Evolutionary conservation across 768 basidiomycete genomes (phyloP).

Genomic region (Amanita inopinata): DNA sequence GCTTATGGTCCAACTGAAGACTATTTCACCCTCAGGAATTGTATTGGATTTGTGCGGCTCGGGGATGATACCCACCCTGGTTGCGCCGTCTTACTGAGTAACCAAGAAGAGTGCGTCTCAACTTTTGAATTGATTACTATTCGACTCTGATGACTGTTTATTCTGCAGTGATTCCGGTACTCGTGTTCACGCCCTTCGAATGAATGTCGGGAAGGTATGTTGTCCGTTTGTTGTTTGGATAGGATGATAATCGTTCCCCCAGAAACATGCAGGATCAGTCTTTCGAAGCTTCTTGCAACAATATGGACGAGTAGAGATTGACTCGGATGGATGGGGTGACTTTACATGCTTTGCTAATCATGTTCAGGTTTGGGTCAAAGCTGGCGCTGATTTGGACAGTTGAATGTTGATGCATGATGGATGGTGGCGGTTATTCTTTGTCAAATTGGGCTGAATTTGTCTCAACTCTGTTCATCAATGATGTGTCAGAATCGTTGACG

Average conservation of each 20-base stretch:
- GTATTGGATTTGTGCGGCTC: slow-evolving; percentile 67
- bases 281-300: slow-evolving; percentile 43
- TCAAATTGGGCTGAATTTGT: no score
- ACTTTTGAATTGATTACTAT: neutral
- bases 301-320: slow-evolving; percentile 33
- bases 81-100: slow-evolving; percentile 67
- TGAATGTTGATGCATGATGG: no score
- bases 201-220: slow-evolving; percentile 59
- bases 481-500: no score
- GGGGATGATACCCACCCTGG: slow-evolving; percentile 47
- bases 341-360: slow-evolving; percentile 50
- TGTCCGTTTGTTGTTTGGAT: slow-evolving; percentile 4
- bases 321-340: slow-evolving; percentile 50
- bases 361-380: slow-evolving; percentile 51
- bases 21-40: slow-evolving; percentile 49
- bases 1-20: slow-evolving; percentile 60
- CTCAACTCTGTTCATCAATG: no score
- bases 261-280: slow-evolving; percentile 27
- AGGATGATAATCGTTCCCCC: neutral
- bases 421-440: no score
- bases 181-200: slow-evolving; percentile 40
- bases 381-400: no score
- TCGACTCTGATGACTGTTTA: slow-evolving; percentile 1
- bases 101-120: slow-evolving; percentile 32
- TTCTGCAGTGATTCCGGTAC: slow-evolving; percentile 15